phyloP scores from a whole-genome alignment of 495 filamentous ascomycete species.

The Ramalina intermedia region DNA sequence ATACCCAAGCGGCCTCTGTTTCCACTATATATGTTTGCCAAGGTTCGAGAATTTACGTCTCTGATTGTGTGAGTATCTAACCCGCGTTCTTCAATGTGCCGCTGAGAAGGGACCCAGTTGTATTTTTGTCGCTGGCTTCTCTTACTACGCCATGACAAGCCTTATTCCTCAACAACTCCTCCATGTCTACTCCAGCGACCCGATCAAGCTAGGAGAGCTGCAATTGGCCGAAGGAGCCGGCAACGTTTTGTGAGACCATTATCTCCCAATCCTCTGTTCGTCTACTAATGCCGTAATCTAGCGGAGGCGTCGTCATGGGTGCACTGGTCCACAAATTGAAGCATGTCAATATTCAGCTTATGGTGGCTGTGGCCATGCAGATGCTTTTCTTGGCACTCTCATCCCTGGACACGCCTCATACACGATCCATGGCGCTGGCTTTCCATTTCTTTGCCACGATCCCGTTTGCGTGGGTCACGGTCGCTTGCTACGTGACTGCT shows the following conservation, averaged over 20 bases:
- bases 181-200: constrained; percentile 3
- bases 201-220: constrained; percentile 2
- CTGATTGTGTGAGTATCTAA: not conserved
- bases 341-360: not conserved
- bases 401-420: constrained; percentile 2
- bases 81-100: not conserved
- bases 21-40: not conserved
- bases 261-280: no score
- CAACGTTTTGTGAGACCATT: not conserved
- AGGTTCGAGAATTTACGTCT: not conserved
- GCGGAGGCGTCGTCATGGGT: no score
- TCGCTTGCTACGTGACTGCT: constrained; percentile 4
- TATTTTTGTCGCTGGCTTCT: not conserved
- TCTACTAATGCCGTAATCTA: no score
- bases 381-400: constrained; percentile 3
- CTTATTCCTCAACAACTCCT: constrained; percentile 2
- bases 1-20: not conserved
- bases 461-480: constrained; percentile 7
- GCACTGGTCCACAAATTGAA: no score
- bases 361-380: constrained; percentile 3
- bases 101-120: not conserved
- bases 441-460: constrained; percentile 7
- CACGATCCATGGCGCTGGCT: not conserved
- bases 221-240: constrained; percentile 3
- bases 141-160: not conserved